Base-by-base conservation (phyloP, 225 moss, liverwort and hornwort genomes). In the Ulota crispa region DNA sequence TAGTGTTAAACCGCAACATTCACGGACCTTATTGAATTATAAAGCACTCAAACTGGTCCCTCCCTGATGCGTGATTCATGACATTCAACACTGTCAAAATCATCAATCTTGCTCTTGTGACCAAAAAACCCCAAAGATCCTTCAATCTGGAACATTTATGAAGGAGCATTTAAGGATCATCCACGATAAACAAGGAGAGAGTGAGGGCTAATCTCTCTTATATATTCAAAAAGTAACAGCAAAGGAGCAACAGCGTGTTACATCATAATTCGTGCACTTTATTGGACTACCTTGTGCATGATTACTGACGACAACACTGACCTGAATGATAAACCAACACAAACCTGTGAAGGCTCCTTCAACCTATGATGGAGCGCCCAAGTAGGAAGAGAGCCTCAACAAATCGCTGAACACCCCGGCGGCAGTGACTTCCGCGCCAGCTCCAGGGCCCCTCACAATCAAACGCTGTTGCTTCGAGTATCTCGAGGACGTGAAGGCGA, bases 341-440 rank as follows among this genome's bases (percentile, higher is more conserved):
- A 68, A 70, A 53, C 62, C 55, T 34, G 52, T 4, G 21, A 54
- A 36, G 13, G 28, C 50, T 60, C 42, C 37, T 70, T 30, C 23
- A 8, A 39, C 6, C 80, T 90, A 90, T 62, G 90, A 90, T 54
- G 90, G 90, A 73, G 90, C 90, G 72, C 97, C 97, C 89, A 98
- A 86, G 83, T 98, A 95, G 1, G 94, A 94, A 82, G 97, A 85
- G 36, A 98, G 72, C 70, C 97, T 86, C 78, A 98, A 77, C 70
- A 98, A 88, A 85, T 98, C 97, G 61, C 94, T 86, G 72, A 98
- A 98, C 16, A 98, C 95, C 55, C 97, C 97, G 43, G 87, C 97
- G 60, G 97, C 97, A 70, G 97, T 98, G 26, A 98, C 97, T 69
- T 92, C 97, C 28, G 97, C 94, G 28, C 97, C 97, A 39, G 97